Base-by-base conservation (phyloP, 108 stramenopile genomes). In the Fragilariopsis cylindrus region DNA sequence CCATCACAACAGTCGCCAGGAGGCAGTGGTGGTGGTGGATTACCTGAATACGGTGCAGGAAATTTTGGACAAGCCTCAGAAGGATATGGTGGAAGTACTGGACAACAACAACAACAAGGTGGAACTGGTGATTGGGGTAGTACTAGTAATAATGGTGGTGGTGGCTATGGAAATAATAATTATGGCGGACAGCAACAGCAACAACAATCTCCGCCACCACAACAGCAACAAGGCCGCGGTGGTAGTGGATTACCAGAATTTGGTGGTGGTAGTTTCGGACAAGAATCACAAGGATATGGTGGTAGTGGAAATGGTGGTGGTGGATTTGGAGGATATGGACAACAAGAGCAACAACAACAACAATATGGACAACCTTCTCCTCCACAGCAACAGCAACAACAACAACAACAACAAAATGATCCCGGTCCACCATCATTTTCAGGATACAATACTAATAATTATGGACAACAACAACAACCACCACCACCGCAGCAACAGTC, bases 181-280 rank as follows among this genome's bases (percentile, higher is more conserved):
- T 30, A 30, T 30, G 30, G 30, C 30, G 30, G 30, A 30, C 30
- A 30, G 30, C 30, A 30, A 30, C 30, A 30, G 30, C 30, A 30
- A 30, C 19, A 19, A 19, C 30, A 30, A 30, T 30, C 30, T 30
- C 1, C 21, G 1, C 30, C 30, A 30, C 30, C 30, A 30, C 30
- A 2, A 30, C 30, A 30, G 2, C 30, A 30, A 30, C 21, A 21
- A 21, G 1, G 21, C 21, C 2, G 30, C 0, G 30, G 30, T 2
- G 30, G 30, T 30, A 2, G 30, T 30, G 30, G 30, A 30, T 30
- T 30, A 30, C 2, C 30, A 30, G 62, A n/a, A n/a, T 41, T 43
- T 63, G 62, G 40, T 3, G 62, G 62, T 40, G 62, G 62, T 4
- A 60, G 18, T n/a, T 63, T 43, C n/a, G 62, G 62, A 30, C 62